phyloP scores from a whole-genome alignment of 148 eudicot species.

The Diospyros lotus region DNA sequence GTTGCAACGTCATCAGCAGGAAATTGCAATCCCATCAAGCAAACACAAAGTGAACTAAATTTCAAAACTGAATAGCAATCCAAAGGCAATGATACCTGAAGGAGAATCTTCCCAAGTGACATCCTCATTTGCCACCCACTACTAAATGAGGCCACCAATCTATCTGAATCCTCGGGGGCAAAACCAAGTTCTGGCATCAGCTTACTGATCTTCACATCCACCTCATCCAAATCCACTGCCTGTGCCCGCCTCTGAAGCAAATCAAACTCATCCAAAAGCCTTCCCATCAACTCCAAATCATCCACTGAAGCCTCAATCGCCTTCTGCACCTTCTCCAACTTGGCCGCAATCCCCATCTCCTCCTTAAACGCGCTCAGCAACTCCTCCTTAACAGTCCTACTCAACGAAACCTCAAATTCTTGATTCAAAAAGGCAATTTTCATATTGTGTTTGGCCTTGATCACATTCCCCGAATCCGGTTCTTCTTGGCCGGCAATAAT shows the following conservation, averaged over 20 bases:
- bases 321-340: slow-evolving; percentile 77
- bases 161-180: slow-evolving; percentile 63
- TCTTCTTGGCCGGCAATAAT: slow-evolving; percentile 69
- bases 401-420: slow-evolving; percentile 72
- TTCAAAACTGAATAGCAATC: not conserved
- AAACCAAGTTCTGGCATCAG: slow-evolving; percentile 81
- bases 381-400: slow-evolving; percentile 72
- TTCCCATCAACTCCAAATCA: slow-evolving; percentile 83
- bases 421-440: slow-evolving; percentile 70
- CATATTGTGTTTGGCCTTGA: slow-evolving; percentile 75
- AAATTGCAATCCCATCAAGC: not conserved
- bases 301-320: slow-evolving; percentile 66
- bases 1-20: not conserved
- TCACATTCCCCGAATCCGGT: slow-evolving; percentile 75
- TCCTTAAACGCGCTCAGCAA: slow-evolving; percentile 73
- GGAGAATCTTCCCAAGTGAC: slow-evolving; percentile 79
- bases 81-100: slow-evolving; percentile 46
- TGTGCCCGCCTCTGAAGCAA: slow-evolving; percentile 68
- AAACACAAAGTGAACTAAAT: not conserved
- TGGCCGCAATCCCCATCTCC: slow-evolving; percentile 66
- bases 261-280: slow-evolving; percentile 85
- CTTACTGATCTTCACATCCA: slow-evolving; percentile 67
- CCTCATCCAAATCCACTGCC: slow-evolving; percentile 61
- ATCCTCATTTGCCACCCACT: slow-evolving; percentile 96
- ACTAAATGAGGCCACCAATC: slow-evolving; percentile 82